phyloP scores from a whole-genome alignment of 2,329 filamentous ascomycete species.

The Eurotiales sp. region DNA sequence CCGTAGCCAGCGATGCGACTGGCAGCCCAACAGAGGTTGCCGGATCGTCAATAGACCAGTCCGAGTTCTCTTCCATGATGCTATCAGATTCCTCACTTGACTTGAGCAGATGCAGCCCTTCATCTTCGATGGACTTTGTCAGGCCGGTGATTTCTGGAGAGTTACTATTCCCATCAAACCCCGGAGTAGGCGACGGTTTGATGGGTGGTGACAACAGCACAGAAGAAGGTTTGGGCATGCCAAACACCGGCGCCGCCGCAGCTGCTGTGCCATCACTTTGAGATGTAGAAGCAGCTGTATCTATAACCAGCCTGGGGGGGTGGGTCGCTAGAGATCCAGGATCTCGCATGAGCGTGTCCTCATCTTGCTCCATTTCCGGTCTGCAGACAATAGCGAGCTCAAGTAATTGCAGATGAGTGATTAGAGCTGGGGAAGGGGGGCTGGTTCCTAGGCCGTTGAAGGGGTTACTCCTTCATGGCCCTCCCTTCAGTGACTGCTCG shows the following conservation, averaged over 20 bases:
- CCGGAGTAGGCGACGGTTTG: constrained; percentile 4
- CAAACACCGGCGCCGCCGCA: no score
- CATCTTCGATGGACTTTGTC: constrained; percentile 25
- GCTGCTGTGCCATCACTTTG: not conserved
- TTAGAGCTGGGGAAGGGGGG: not conserved
- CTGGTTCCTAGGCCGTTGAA: constrained; percentile 8
- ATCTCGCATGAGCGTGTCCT: constrained; percentile 40
- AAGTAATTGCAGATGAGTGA: constrained; percentile 9
- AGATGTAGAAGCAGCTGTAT: not conserved
- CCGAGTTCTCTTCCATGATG: constrained; percentile 37
- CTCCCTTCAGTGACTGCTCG: not conserved
- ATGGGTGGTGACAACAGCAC: constrained; percentile 4
- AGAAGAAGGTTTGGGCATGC: constrained; percentile 6
- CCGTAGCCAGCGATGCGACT: constrained; percentile 59
- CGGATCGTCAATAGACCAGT: constrained; percentile 37
- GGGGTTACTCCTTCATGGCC: constrained; percentile 14
- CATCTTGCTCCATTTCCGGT: constrained; percentile 29
- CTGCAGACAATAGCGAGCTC: constrained; percentile 3
- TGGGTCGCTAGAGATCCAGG: constrained; percentile 3
- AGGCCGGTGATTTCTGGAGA: constrained; percentile 17
- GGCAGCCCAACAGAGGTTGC: constrained; percentile 41
- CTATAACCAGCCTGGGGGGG: no score
- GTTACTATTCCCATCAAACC: constrained; percentile 9
- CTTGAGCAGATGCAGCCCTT: constrained; percentile 20
- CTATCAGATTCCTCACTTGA: constrained; percentile 27